A percentile compares a stretch with the other conserved stretches of the same genome.
phyloP scores from a whole-genome alignment of 1,284 basidiomycete species.

The Rhodotorula mucilaginosa region DNA sequence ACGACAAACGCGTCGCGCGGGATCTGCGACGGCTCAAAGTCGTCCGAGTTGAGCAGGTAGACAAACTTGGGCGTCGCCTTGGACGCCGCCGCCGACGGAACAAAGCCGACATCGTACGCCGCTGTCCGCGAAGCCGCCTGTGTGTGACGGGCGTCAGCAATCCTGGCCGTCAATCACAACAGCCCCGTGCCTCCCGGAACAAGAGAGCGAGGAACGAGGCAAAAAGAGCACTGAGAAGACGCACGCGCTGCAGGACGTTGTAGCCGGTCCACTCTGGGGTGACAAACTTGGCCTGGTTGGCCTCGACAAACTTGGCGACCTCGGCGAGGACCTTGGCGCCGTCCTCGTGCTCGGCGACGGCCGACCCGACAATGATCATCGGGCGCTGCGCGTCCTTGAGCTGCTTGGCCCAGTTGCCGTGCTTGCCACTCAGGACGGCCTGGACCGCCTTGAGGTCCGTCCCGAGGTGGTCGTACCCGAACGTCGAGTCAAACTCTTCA shows the following conservation, averaged over 20 bases:
- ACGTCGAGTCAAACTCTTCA: conserved; percentile 85
- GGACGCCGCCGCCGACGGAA: conserved; percentile 74
- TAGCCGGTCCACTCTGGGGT: conserved; percentile 95
- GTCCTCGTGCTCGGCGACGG: conserved; percentile 80
- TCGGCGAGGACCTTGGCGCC: conserved; percentile 75
- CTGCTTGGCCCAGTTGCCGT: conserved; percentile 67
- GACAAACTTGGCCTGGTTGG: conserved; percentile 71
- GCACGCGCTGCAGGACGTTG: conserved; percentile 84
- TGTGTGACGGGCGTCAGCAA: conserved; percentile 42
- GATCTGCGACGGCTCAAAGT: conserved; percentile 85
- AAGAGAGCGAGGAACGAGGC: background rate
- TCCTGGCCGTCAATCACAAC: background rate
- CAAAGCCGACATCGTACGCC: conserved; percentile 92
- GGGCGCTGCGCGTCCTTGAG: conserved; percentile 91
- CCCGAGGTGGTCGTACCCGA: conserved; percentile 90
- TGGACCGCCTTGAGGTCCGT: conserved; percentile 72
- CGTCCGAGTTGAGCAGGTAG: conserved; percentile 95
- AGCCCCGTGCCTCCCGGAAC: no score
- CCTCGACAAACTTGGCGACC: conserved; percentile 75
- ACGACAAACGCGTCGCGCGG: conserved; percentile 94
- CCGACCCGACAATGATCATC: conserved; percentile 88
- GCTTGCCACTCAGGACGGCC: conserved; percentile 60
- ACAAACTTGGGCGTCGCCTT: conserved; percentile 86
- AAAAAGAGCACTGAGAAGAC: conserved; percentile 44
- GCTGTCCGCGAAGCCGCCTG: conserved; percentile 82